phyloP scores from a whole-genome alignment of 371 early-diverging fungal genomes.

The Zychaea mexicana region DNA sequence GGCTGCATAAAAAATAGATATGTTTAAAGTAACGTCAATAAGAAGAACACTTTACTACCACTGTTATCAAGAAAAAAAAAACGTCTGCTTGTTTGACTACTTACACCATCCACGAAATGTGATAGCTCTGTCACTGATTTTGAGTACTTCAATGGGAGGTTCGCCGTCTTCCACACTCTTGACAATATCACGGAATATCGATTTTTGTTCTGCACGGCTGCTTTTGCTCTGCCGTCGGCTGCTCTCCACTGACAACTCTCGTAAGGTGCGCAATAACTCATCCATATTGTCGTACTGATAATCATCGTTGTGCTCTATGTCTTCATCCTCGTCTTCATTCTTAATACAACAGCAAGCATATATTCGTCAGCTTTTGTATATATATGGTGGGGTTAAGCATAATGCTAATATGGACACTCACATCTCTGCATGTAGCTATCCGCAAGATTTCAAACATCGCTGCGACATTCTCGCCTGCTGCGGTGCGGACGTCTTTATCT shows the following conservation, averaged over 20 bases:
- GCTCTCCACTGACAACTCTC: conserved; percentile 61
- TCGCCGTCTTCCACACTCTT: conserved; percentile 64
- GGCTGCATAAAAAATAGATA: conserved; percentile 11
- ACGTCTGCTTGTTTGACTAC: too few species aligned
- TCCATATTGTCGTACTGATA: conserved; percentile 61
- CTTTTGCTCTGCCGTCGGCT: conserved; percentile 61
- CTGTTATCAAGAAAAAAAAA: too few species aligned
- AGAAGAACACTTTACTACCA: neutral
- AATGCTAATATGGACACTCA: neutral
- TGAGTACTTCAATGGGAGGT: conserved; percentile 52
- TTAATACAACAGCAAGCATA: too few species aligned
- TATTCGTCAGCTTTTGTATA: too few species aligned
- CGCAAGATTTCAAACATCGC: conserved; percentile 61
- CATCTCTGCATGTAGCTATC: conserved; percentile 4
- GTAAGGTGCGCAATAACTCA: conserved; percentile 57
- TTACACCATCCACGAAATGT: conserved; percentile 57
- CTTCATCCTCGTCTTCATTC: conserved; percentile 18
- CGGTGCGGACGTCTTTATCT: conserved; percentile 70
- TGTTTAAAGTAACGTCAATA: neutral
- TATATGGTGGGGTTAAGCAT: neutral
- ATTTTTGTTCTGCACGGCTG: conserved; percentile 66
- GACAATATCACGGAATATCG: conserved; percentile 70
- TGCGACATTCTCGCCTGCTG: conserved; percentile 79
- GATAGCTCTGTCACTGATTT: conserved; percentile 37
- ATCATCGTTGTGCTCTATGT: conserved; percentile 43